A percentile compares a stretch with the other conserved stretches of the same genome.
Evolutionary conservation across 371 early-diverging fungal species (phyloP).

Genomic region (Lichtheimia ornata): DNA sequence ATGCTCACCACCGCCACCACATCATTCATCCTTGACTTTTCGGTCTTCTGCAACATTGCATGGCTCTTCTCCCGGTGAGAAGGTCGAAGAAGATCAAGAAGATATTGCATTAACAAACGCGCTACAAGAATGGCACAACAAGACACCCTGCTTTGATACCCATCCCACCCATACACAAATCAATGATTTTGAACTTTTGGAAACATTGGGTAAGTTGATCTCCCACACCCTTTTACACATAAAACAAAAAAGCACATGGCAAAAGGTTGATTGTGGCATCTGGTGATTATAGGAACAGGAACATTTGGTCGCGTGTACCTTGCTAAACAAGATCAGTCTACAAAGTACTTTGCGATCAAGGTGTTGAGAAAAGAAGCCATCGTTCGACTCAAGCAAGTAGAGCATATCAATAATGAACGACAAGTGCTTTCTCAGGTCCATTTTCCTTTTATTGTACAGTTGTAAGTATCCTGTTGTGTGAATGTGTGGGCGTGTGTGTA

Average conservation of each 20-base stretch:
- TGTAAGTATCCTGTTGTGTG: conserved; percentile 50
- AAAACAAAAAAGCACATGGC: background rate
- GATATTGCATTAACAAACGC: conserved; percentile 27
- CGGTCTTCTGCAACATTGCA: conserved; percentile 35
- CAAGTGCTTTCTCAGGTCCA: conserved; percentile 84
- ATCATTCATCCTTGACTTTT: conserved; percentile 22
- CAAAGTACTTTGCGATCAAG: conserved; percentile 80
- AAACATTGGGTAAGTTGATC: conserved; percentile 63
- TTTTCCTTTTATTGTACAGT: conserved; percentile 93
- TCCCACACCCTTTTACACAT: too few species aligned
- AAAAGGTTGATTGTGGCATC: background rate
- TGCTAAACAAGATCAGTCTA: conserved; percentile 55
- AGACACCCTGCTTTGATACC: conserved; percentile 31
- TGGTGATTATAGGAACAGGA: conserved; percentile 79
- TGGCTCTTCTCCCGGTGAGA: conserved; percentile 19
- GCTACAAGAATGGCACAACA: conserved; percentile 29
- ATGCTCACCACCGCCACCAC: conserved; percentile 16
- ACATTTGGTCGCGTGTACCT: conserved; percentile 95
- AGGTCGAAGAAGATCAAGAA: conserved; percentile 11
- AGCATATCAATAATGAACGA: conserved; percentile 96
- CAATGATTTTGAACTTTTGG: conserved; percentile 61
- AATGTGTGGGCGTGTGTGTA: background rate
- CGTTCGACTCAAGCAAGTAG: conserved; percentile 92
- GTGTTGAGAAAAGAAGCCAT: conserved; percentile 90
- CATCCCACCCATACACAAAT: conserved; percentile 18